Percentiles rank a stretch among this genome's conserved stretches.
These are phyloP conservation scores for Suillus ampliporus DNA, from an alignment of 768 basidiomycete genomes.

Conservation along the genomic window DNA sequence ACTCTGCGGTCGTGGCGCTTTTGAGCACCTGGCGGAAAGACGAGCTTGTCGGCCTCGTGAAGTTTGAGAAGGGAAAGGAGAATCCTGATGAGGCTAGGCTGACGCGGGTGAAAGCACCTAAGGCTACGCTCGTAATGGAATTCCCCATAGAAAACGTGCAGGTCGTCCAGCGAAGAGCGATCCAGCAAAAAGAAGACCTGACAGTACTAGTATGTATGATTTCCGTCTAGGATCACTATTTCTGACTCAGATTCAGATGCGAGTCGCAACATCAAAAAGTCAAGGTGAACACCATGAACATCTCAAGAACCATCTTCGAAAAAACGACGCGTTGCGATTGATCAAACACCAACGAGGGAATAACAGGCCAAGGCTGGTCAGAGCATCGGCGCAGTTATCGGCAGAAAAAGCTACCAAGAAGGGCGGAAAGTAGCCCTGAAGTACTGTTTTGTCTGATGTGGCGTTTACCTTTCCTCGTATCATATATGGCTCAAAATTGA, in stretches of 20 bases:
- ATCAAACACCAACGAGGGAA: conserved; percentile 25
- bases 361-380: conserved; percentile 39
- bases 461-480: background rate
- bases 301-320: conserved; percentile 45
- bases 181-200: conserved; percentile 50
- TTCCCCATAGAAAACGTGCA: conserved; percentile 96
- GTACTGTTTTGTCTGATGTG: background rate
- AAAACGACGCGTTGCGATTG: conserved; percentile 42
- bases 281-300: conserved; percentile 12
- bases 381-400: conserved; percentile 72
- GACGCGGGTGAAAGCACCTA: conserved; percentile 54
- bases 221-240: background rate
- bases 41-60: conserved; percentile 65
- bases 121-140: conserved; percentile 79
- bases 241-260: conserved; percentile 3
- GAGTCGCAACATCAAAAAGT: conserved; percentile 14
- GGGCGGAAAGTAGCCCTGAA: conserved; percentile 1
- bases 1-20: conserved; percentile 64
- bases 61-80: conserved; percentile 55
- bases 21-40: conserved; percentile 88
- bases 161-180: conserved; percentile 78
- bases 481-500: background rate
- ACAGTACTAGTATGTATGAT: conserved; percentile 7
- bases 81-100: conserved; percentile 55
- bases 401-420: conserved; percentile 59